Evolutionary conservation across 768 basidiomycete species (phyloP).

Genomic region (Mycena alexandri): DNA sequence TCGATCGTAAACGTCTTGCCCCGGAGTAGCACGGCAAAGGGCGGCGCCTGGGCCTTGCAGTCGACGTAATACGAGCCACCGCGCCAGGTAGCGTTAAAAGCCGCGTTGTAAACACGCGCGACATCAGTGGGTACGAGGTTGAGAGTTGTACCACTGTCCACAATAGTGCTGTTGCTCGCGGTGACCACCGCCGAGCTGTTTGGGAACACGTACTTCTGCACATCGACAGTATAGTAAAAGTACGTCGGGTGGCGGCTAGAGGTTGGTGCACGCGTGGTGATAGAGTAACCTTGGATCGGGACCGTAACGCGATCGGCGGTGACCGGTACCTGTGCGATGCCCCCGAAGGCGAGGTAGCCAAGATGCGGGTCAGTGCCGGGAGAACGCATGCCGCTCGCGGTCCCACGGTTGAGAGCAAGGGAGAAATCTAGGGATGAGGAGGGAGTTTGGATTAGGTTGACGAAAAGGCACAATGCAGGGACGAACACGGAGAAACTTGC

Average conservation of each 20-base stretch:
- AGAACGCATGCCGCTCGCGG: slow-evolving; percentile 12
- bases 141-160: slow-evolving; percentile 38
- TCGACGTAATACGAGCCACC: slow-evolving; percentile 27
- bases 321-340: slow-evolving; percentile 37
- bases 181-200: slow-evolving; percentile 25
- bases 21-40: slow-evolving; percentile 36
- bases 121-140: slow-evolving; percentile 36
- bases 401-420: slow-evolving; percentile 37
- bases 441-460: background rate
- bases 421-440: slow-evolving; percentile 40
- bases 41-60: slow-evolving; percentile 37
- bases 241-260: slow-evolving; percentile 9
- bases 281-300: slow-evolving; percentile 36
- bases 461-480: background rate
- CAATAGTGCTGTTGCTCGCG: slow-evolving; percentile 23
- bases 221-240: slow-evolving; percentile 34
- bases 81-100: slow-evolving; percentile 30
- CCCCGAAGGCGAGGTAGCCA: slow-evolving; percentile 41
- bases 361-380: slow-evolving; percentile 28
- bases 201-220: slow-evolving; percentile 36
- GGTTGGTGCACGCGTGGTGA: slow-evolving; percentile 4
- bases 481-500: slow-evolving; percentile 35
- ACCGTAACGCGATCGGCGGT: slow-evolving; percentile 27
- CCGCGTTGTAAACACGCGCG: slow-evolving; percentile 33
- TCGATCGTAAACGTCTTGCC: slow-evolving; percentile 35